Base-by-base conservation (phyloP, 176 grass and related monocot genomes). In the Chrysopogon serrulatus region DNA sequence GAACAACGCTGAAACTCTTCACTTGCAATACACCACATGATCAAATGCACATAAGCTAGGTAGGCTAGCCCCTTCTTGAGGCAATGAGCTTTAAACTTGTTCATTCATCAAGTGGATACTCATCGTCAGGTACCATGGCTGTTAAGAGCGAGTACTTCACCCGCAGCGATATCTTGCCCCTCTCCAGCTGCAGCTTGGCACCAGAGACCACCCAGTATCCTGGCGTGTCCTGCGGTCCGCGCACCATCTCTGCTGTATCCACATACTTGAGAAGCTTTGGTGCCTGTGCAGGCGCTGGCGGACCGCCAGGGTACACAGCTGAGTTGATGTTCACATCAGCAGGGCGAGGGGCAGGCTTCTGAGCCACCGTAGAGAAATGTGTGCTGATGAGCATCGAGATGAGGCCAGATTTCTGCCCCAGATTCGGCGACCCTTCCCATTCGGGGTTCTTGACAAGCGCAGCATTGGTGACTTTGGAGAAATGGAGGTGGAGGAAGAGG, bases 141-240 rank as follows among this genome's bases (percentile, higher is more conserved):
- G 96, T 95, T 74, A 98, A 48, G 75, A 95, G 89, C 0, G 96
- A 98, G 60, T 95, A 96, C 13, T 85, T 93, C 48, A 95, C 93
- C 47, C 93, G 81, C 42, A 98, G 74, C 0, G 96, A 98, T 13
- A 98, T 95, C 87, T 94, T 98, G 24, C 96, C 89, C 64, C 93
- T 95, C 89, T 95, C 93, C 1, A 98, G 78, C 71, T 95, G 87
- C 30, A 98, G 86, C 81, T 94, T 98, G 11, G 91, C 96, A 44
- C 93, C 93, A 34, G 96, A 98, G 79, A 98, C 93, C 14, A 92
- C 93, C 96, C 96, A 98, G 41, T 98, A 95, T 5, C 96, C 96
- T 0, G 96, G 96, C 32, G 78, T 84, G 32, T 98, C 93, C 74
- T 98, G 96, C 9, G 96, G 96, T 14, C 96, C 96, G 0, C 96